Base-by-base conservation (phyloP, 2,329 filamentous ascomycete genomes). In the Claviceps quebecensis region DNA sequence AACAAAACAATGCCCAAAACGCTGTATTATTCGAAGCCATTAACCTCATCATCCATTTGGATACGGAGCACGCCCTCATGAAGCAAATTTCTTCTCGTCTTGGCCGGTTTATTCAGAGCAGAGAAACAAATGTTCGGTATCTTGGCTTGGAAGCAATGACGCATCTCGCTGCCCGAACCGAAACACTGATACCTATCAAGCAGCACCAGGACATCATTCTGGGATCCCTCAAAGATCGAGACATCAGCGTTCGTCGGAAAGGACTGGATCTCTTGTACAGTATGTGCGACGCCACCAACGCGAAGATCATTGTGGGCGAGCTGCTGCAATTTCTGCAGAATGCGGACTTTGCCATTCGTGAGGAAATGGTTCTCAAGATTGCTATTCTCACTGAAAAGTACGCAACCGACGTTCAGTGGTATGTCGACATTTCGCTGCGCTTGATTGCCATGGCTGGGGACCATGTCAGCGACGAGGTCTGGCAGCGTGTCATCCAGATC, bases 351-450 rank as follows among this genome's bases (percentile, higher is more conserved):
- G 91, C 91, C 5, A 96, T 98, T 60, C 82, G 94, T 56, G 94
- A 98, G 70, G 93, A 98, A 67, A 98, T 98, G 93, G 93, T 97
- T 4, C 75, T 98, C 56, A 98, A 98, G 71, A 95, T 98, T 68
- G 93, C 93, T 49, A 98, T 98, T 62, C 69, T 98, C 57, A 97
- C 94, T 0, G 93, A 98, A 66, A 97, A 97, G 65, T 98, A 98
- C 65, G 93, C 93, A 23, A 96, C 90, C 0, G 93, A 98, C 62
- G 87, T 95, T 19, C 91, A 97, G 71, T 98, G 93, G 93, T 98
- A 98, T 67, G 94, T 98, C 56, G 91, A 98, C 64, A 96, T 97
- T 59, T 95, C 93, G 11, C 75, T 98, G 58, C 83, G 91, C 52
- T 78, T 98, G 49, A 90, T 98, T 53, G 89, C 91, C 53, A 90